Base-by-base conservation (phyloP, 805 yeast species). In the Sungouiella thailandica region DNA sequence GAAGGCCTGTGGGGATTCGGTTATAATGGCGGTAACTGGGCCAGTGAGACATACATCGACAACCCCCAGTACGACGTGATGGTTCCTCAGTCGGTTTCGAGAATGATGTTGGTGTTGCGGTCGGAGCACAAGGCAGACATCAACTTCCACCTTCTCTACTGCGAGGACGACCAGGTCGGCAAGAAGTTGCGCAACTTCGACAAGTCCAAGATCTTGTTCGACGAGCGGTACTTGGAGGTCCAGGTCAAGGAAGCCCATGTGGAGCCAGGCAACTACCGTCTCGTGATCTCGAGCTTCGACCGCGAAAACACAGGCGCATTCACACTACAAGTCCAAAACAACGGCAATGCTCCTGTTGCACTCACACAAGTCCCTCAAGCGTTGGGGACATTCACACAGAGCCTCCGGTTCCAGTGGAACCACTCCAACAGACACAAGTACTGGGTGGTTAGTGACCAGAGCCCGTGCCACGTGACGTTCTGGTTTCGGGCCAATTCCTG, bases 1-100 rank as follows among this genome's bases (percentile, higher is more conserved):
- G 33, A 49, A 1, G 80, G 67, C 13, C 47, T 49, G 17, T 80
- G 85, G 85, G 53, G 53, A 8, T 44, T 54, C 1, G 52, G 50
- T 3, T 53, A 52, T 11, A 53, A 68, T 28, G 85, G 84, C 2
- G 86, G 87, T 0, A 72, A 65, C 44, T 74, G 78, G 75, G 39
- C 69, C 0, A 37, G 58, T 16, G 58, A 69, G 5, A 53, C 70
- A 1, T 80, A 65, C 43, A 47, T 71, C 14, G 47, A 59, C 7
- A 80, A 80, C 41, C 86, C 86, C 0, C 84, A 78, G 41, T 77
- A 60, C 31, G 49, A 42, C 7, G 23, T 70, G 1, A 49, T 50
- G 9, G 50, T 56, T 0, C 23, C 34, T 2, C 16, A 12, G 18
- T 14, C 30, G 23, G 17, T 23, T 4, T 13, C 6, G 15, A 19